Evolutionary conservation across 352 stramenopile species (phyloP).

Genomic region (Plasmopara viticola): DNA sequence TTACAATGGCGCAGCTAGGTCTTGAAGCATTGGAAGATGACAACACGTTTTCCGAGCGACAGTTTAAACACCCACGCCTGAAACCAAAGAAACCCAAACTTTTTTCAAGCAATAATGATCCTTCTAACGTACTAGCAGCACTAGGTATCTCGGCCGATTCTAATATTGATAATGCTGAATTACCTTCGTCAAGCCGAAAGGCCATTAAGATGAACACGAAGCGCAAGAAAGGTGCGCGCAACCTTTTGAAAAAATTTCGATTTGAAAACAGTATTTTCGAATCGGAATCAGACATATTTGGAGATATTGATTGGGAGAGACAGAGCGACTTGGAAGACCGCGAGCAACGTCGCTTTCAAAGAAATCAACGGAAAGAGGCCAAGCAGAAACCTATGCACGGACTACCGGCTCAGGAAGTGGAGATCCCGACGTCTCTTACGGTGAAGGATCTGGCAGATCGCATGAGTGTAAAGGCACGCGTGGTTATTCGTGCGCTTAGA

Average conservation of each 20-base stretch:
- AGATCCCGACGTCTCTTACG: constrained; percentile 64
- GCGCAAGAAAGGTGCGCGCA: constrained; percentile 69
- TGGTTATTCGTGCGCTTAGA: constrained; percentile 57
- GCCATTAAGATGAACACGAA: constrained; percentile 56
- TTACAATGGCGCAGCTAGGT: constrained; percentile 43
- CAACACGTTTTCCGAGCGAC: constrained; percentile 24
- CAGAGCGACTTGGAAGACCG: constrained; percentile 41
- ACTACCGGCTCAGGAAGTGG: constrained; percentile 57
- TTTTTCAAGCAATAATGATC: constrained; percentile 24
- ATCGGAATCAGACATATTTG: constrained; percentile 55
- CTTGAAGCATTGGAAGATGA: constrained; percentile 28
- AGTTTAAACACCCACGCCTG: constrained; percentile 29
- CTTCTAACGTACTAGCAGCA: constrained; percentile 26
- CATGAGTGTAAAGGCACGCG: constrained; percentile 70
- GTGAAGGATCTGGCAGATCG: constrained; percentile 77
- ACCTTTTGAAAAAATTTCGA: constrained; percentile 73
- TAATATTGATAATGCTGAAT: constrained; percentile 9
- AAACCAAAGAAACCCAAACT: constrained; percentile 40
- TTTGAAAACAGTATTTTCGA: constrained; percentile 86
- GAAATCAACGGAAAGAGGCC: constrained; percentile 45
- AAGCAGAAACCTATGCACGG: constrained; percentile 33
- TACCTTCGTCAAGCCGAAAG: constrained; percentile 28
- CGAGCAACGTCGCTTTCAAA: constrained; percentile 59
- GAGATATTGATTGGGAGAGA: constrained; percentile 70
- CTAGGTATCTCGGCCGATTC: constrained; percentile 25